These are phyloP conservation scores for Colletotrichum ledebouriae DNA, from an alignment of 2,329 filamentous ascomycete species.

Conservation along the genomic window DNA sequence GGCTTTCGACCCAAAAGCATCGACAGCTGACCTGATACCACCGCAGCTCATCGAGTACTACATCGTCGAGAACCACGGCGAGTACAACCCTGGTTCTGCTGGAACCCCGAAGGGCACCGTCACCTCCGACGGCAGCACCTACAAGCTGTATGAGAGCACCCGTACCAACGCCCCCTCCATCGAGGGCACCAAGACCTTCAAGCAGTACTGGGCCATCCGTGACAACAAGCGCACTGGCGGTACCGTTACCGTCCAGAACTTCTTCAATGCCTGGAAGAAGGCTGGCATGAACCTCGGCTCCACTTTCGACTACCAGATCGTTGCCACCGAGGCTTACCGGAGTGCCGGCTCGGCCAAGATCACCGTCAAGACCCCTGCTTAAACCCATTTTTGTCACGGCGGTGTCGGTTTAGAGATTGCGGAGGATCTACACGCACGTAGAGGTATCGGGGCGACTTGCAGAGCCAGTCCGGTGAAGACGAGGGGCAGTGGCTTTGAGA, in stretches of 20 bases:
- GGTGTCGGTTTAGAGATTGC: neutral
- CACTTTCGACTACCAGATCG: constrained; percentile 64
- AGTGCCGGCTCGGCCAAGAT: constrained; percentile 63
- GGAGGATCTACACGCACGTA: neutral
- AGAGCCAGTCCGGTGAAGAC: neutral
- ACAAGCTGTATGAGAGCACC: constrained; percentile 54
- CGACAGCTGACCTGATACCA: neutral
- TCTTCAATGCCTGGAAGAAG: constrained; percentile 67
- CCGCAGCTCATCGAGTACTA: constrained; percentile 47
- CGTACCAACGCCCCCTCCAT: constrained; percentile 62
- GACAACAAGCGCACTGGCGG: constrained; percentile 63
- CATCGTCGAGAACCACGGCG: constrained; percentile 55
- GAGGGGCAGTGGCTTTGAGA: neutral
- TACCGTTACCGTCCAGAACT: constrained; percentile 62
- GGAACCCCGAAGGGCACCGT: constrained; percentile 52
- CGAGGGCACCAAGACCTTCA: constrained; percentile 62
- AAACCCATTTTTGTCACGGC: neutral
- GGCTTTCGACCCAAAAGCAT: too few species aligned
- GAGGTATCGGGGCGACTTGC: neutral
- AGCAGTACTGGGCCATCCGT: constrained; percentile 67
- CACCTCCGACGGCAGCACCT: constrained; percentile 53
- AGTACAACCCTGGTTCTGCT: constrained; percentile 53
- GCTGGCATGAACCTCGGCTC: constrained; percentile 62
- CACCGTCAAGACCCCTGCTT: constrained; percentile 52
- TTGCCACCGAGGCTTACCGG: constrained; percentile 67